Conservation (phyloP, 1,139 yeast genomes). For the Yamadazyma epiphylla region DNA sequence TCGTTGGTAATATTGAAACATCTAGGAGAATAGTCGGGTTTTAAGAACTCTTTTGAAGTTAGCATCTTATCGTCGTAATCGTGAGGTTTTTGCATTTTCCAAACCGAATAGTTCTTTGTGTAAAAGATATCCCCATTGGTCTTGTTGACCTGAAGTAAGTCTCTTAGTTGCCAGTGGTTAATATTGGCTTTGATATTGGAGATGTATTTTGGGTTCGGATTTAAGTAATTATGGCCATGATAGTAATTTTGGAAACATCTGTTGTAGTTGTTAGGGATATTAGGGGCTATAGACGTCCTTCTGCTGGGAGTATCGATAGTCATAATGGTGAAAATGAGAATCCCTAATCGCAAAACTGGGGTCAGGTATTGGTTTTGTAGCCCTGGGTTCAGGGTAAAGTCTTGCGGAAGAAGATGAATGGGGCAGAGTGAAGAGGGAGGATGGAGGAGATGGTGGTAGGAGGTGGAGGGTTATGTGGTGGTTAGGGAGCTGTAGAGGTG, state of each 20-base stretch:
- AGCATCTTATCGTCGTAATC: constrained; percentile 4
- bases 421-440: no score
- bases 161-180: constrained; percentile 88
- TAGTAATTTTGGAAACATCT: constrained; percentile 44
- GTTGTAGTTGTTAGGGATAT: constrained; percentile 7
- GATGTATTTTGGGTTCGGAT: constrained; percentile 35
- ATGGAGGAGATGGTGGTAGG: no score
- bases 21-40: constrained; percentile 56
- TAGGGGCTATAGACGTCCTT: not conserved
- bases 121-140: constrained; percentile 27
- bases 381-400: no score
- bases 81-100: constrained; percentile 16
- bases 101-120: constrained; percentile 30
- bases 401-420: no score
- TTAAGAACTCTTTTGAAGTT: constrained; percentile 29
- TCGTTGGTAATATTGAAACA: constrained; percentile 58
- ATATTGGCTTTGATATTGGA: constrained; percentile 27
- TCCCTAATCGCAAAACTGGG: constrained; percentile 7
- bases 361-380: no score
- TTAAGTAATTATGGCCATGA: constrained; percentile 36
- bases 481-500: no score
- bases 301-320: constrained; percentile 5
- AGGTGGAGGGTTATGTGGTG: no score
- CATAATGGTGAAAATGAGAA: constrained; percentile 1
- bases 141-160: constrained; percentile 52